A percentile compares a stretch with the other conserved stretches of the same genome.
These are phyloP conservation scores for Sclerotinia trifoliorum DNA, from an alignment of 2,329 filamentous ascomycete species.

Conservation along the genomic window DNA sequence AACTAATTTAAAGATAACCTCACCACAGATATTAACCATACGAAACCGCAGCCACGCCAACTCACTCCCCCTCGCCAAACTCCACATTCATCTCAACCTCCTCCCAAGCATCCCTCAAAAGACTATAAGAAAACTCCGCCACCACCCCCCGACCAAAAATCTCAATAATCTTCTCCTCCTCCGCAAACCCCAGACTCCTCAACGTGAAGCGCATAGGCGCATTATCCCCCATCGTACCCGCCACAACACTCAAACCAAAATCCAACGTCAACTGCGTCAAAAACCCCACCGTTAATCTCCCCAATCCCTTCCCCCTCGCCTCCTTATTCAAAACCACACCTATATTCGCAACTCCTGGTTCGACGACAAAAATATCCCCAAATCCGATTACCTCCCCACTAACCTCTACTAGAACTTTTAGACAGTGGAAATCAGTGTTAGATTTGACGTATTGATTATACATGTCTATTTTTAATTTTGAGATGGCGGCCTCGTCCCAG, in stretches of 20 bases:
- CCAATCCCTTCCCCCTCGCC: background rate
- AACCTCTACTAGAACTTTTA: background rate
- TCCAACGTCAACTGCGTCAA: background rate
- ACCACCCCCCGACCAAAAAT: background rate
- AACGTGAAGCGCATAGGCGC: background rate
- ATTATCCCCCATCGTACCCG: background rate
- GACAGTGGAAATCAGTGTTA: background rate
- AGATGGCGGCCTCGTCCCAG: background rate
- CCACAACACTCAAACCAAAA: background rate
- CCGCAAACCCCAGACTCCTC: background rate
- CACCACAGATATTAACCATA: background rate
- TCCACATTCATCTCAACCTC: background rate
- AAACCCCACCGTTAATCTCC: background rate
- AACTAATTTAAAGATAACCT: background rate
- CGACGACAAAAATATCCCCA: background rate
- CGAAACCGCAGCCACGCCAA: background rate
- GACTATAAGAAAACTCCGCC: background rate
- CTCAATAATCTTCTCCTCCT: background rate
- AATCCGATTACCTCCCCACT: background rate
- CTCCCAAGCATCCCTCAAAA: background rate
- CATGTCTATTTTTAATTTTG: background rate
- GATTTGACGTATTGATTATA: background rate
- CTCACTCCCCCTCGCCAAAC: background rate
- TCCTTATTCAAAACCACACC: constrained; percentile 3
- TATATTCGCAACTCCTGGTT: background rate